Percentiles rank a stretch among this genome's conserved stretches.
Conservation (phyloP, 208 protist species). For the Vickermania spadyakhi region DNA sequence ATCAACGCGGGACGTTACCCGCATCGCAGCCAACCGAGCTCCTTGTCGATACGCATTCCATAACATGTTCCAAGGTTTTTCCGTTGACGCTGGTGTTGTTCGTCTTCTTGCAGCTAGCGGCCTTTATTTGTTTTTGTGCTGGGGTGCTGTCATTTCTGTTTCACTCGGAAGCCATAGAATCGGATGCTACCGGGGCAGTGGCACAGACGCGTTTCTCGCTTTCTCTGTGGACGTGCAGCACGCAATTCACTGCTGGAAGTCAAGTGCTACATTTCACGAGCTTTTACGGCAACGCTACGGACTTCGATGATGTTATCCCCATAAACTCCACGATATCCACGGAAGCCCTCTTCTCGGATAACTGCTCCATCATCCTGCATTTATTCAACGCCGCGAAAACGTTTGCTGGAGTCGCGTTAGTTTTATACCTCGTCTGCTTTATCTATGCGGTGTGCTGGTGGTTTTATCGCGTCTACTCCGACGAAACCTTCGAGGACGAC, state of each 20-base stretch:
- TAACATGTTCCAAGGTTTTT: too few species aligned
- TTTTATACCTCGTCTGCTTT: background rate
- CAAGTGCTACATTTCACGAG: background rate
- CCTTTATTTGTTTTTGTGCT: constrained; percentile 6
- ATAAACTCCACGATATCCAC: background rate
- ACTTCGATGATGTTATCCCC: too few species aligned
- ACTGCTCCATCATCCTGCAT: background rate
- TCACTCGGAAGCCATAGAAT: constrained; percentile 1
- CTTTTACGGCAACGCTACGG: background rate
- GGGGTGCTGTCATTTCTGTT: constrained; percentile 3
- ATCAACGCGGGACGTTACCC: too few species aligned
- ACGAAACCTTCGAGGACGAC: too few species aligned
- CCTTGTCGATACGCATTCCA: too few species aligned
- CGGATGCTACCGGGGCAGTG: background rate
- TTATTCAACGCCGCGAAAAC: background rate
- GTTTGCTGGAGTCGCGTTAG: background rate
- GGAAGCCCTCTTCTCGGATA: background rate
- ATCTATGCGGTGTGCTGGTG: background rate
- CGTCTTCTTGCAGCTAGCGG: constrained; percentile 5
- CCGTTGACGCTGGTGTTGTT: background rate
- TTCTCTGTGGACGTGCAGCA: background rate
- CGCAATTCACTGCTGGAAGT: background rate
- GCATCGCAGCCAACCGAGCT: too few species aligned
- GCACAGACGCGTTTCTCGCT: background rate
- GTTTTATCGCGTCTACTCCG: background rate